phyloP scores from a whole-genome alignment of 805 yeast species.

The Starmerella bacillaris region DNA sequence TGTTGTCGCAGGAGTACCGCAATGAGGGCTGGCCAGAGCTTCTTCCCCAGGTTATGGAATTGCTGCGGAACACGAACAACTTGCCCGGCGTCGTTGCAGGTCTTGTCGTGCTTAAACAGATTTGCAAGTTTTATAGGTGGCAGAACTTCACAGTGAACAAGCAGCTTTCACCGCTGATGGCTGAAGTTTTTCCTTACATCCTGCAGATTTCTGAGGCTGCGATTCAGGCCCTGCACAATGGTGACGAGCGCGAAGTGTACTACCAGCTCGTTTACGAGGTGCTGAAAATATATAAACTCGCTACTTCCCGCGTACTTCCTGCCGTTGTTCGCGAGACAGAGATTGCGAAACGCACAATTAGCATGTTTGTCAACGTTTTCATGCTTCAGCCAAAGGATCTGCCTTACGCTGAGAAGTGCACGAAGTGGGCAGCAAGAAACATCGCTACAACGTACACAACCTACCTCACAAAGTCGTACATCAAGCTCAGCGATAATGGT shows the following conservation, averaged over 20 bases:
- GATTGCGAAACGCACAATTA: conserved; percentile 47
- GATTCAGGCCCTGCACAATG: conserved; percentile 22
- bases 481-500: conserved; percentile 24
- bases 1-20: conserved; percentile 34
- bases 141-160: conserved; percentile 36
- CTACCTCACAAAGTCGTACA: conserved; percentile 30
- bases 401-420: conserved; percentile 40
- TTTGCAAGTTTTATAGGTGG: conserved; percentile 59
- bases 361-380: conserved; percentile 53
- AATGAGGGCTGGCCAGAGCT: conserved; percentile 35
- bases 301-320: conserved; percentile 39
- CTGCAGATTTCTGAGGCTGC: conserved; percentile 45
- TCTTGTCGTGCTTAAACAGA: conserved; percentile 47
- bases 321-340: conserved; percentile 38
- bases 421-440: conserved; percentile 80
- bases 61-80: conserved; percentile 29
- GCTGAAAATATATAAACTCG: conserved; percentile 61
- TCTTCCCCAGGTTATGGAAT: conserved; percentile 28
- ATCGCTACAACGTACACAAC: conserved; percentile 51
- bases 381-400: conserved; percentile 35
- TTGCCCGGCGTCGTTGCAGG: conserved; percentile 43
- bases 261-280: conserved; percentile 53
- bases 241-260: conserved; percentile 28
- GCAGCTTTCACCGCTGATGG: conserved; percentile 33
- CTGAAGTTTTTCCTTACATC: conserved; percentile 44